Conservation (phyloP, 2,329 filamentous ascomycete genomes). For the Dactylellina sp. region DNA sequence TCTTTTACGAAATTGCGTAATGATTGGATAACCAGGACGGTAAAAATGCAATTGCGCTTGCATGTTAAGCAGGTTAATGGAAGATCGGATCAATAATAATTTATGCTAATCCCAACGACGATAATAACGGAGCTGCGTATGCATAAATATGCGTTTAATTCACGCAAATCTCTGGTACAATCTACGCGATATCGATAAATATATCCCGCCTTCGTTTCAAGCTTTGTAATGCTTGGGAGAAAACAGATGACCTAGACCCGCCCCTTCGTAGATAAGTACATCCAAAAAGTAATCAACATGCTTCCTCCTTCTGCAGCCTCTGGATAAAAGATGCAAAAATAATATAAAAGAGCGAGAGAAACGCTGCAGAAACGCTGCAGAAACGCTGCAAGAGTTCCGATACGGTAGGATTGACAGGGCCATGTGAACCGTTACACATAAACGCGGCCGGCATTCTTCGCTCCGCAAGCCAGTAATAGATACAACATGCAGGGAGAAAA, state of each 20-base stretch:
- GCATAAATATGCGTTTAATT: slow-evolving; percentile 48
- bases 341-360: no score
- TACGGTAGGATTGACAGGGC: slow-evolving; percentile 44
- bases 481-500: slow-evolving; percentile 28
- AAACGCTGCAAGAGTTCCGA: slow-evolving; percentile 18
- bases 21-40: slow-evolving; percentile 31
- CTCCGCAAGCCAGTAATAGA: no score
- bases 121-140: slow-evolving; percentile 19
- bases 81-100: slow-evolving; percentile 36
- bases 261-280: no score
- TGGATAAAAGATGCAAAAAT: slow-evolving; percentile 1
- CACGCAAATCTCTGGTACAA: slow-evolving; percentile 20
- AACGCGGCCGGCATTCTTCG: slow-evolving; percentile 25
- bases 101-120: slow-evolving; percentile 13
- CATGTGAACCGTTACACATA: slow-evolving; percentile 51
- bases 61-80: slow-evolving; percentile 11
- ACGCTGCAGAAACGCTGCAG: no score
- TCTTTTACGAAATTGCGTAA: slow-evolving; percentile 42
- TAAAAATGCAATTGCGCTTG: slow-evolving; percentile 31
- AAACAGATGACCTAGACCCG: background rate
- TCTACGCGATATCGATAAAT: slow-evolving; percentile 39
- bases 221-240: slow-evolving; percentile 1
- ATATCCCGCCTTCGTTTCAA: slow-evolving; percentile 27
- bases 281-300: slow-evolving; percentile 40
- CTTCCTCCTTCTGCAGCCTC: slow-evolving; percentile 40